phyloP scores from a whole-genome alignment of 179 eudicot genomes.

The Spinacia oleracea region DNA sequence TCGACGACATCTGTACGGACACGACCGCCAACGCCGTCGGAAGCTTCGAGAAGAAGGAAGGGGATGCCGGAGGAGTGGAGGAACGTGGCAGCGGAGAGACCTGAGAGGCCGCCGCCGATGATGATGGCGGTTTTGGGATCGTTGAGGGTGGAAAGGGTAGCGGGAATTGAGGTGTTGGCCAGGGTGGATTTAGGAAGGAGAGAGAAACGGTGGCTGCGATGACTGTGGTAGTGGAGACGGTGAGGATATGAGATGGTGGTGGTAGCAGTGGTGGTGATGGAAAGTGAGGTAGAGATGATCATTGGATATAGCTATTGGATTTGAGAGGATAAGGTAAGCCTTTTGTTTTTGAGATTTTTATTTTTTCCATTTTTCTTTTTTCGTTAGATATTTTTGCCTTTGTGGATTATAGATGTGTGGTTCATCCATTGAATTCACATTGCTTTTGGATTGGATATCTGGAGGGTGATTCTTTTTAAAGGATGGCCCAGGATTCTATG shows the following conservation, averaged over 20 bases:
- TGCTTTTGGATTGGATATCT: too few species aligned
- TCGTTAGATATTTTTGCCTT: neutral
- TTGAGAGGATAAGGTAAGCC: neutral
- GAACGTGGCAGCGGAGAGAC: conserved; percentile 75
- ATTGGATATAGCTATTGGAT: conserved; percentile 14
- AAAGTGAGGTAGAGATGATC: conserved; percentile 24
- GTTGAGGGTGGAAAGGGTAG: neutral
- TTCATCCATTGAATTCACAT: too few species aligned
- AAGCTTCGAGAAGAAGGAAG: conserved; percentile 77
- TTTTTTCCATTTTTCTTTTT: neutral
- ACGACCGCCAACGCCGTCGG: conserved; percentile 85
- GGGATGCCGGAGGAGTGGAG: conserved; percentile 56
- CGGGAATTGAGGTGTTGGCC: conserved; percentile 2
- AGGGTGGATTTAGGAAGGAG: neutral
- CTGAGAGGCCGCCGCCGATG: conserved; percentile 87
- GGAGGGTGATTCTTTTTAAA: too few species aligned
- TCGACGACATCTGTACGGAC: conserved; percentile 80
- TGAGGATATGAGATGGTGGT: neutral
- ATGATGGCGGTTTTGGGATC: conserved; percentile 44
- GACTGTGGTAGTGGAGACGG: neutral
- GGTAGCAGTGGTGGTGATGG: neutral
- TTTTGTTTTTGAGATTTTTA: neutral
- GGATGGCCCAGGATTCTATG: too few species aligned
- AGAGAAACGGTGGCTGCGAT: neutral
- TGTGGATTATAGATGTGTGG: neutral